phyloP scores from a whole-genome alignment of 768 basidiomycete genomes.

The Pleurotus citrinopileatus region DNA sequence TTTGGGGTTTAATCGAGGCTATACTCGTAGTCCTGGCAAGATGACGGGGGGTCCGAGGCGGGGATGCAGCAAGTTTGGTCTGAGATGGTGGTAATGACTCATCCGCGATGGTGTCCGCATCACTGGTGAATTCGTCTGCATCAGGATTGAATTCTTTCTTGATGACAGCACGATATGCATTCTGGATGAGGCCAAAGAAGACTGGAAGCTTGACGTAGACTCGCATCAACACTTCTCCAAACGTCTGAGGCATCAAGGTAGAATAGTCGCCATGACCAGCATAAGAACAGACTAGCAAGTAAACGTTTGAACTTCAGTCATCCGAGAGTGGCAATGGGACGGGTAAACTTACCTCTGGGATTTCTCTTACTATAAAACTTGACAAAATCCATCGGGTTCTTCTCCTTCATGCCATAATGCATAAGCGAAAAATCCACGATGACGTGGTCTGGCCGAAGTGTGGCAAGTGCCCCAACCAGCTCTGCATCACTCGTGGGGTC shows the following conservation, averaged over 20 bases:
- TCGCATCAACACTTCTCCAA: conserved; percentile 67
- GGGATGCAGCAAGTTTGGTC: neutral
- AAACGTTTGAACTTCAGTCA: neutral
- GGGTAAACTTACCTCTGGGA: conserved; percentile 45
- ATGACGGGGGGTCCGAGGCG: neutral
- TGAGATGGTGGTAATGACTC: neutral
- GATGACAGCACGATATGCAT: neutral
- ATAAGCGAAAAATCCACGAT: conserved; percentile 62
- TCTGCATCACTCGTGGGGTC: conserved; percentile 15
- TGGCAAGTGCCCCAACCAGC: conserved; percentile 20
- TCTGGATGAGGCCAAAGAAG: neutral
- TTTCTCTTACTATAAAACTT: conserved; percentile 72
- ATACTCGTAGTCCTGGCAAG: neutral
- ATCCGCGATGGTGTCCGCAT: neutral
- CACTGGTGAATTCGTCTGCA: conserved; percentile 1
- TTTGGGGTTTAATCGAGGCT: neutral
- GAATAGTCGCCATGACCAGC: conserved; percentile 61
- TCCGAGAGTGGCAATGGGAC: too few species aligned
- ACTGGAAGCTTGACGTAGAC: conserved; percentile 64
- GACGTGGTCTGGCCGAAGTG: conserved; percentile 46
- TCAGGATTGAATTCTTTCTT: conserved; percentile 1
- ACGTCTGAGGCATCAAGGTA: conserved; percentile 57
- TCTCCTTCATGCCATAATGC: conserved; percentile 75
- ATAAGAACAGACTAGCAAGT: conserved; percentile 33
- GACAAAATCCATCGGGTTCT: conserved; percentile 66